Percentiles rank a stretch among this genome's conserved stretches.
Conservation (phyloP, 257 asterid genomes). For the Ajuga chamaepitys region DNA sequence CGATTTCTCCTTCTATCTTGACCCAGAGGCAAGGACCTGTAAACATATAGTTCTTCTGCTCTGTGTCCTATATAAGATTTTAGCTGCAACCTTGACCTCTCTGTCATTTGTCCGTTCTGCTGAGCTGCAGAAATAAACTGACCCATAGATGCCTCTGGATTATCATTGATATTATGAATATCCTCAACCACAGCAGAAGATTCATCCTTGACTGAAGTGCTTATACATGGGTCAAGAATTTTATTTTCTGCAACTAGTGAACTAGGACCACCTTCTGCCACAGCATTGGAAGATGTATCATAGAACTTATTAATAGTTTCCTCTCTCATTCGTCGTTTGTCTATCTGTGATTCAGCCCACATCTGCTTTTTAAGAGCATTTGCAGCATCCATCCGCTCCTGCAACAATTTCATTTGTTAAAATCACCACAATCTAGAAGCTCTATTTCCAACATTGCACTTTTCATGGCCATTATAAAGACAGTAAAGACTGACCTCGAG, state of each 20-base stretch:
- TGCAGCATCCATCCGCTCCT: slow-evolving; percentile 97
- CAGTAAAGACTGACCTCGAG: slow-evolving; percentile 42
- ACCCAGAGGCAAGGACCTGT: slow-evolving; percentile 94
- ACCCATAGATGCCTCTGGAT: slow-evolving; percentile 26
- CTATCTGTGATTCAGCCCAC: slow-evolving; percentile 99
- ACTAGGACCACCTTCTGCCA: slow-evolving; percentile 57
- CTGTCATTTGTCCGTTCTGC: slow-evolving; percentile 69
- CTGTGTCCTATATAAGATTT: slow-evolving; percentile 85
- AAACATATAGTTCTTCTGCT: slow-evolving; percentile 84
- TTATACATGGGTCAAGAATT: slow-evolving; percentile 34
- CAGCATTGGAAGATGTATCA: slow-evolving; percentile 53
- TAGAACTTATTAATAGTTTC: slow-evolving; percentile 49
- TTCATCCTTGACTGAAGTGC: slow-evolving; percentile 43
- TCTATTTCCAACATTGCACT: neutral
- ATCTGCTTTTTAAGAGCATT: slow-evolving; percentile 85
- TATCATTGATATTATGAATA: slow-evolving; percentile 30
- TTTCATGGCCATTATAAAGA: neutral
- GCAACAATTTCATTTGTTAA: slow-evolving; percentile 28
- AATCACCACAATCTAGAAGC: neutral
- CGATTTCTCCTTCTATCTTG: slow-evolving; percentile 96
- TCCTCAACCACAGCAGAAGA: slow-evolving; percentile 41
- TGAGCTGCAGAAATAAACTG: slow-evolving; percentile 46
- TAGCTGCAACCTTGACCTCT: slow-evolving; percentile 85
- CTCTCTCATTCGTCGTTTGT: slow-evolving; percentile 81
- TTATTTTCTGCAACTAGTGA: slow-evolving; percentile 47